A percentile compares a stretch with the other conserved stretches of the same genome.
These are phyloP conservation scores for Penicillium subrubescens DNA, from an alignment of 495 filamentous ascomycete genomes.

Conservation along the genomic window DNA sequence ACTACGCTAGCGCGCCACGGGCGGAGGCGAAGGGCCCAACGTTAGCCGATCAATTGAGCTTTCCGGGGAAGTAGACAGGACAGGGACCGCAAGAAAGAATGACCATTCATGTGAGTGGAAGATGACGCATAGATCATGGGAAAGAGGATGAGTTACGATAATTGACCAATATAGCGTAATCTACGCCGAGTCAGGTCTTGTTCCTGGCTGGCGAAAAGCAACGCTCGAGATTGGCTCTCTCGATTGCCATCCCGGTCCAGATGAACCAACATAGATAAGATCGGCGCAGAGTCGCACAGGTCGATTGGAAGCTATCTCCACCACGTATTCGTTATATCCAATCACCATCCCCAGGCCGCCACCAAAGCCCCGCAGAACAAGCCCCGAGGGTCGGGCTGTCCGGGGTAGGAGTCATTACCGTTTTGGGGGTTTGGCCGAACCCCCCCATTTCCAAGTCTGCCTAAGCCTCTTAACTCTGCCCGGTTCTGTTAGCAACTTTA, in stretches of 20 bases:
- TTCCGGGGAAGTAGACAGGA: conserved; percentile 1
- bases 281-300: conserved; percentile 4
- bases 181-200: neutral
- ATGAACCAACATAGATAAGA: neutral
- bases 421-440: conserved; percentile 7
- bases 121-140: neutral
- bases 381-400: conserved; percentile 1
- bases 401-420: conserved; percentile 7
- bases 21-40: neutral
- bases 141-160: neutral
- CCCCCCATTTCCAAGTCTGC: conserved; percentile 9
- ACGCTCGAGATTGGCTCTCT: neutral
- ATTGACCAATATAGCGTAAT: neutral
- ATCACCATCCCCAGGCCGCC: neutral
- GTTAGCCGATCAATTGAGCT: conserved; percentile 5
- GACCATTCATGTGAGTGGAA: neutral
- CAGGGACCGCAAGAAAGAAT: neutral
- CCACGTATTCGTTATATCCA: neutral
- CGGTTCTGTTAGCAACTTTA: neutral
- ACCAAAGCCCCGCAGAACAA: neutral
- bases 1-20: neutral
- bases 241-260: neutral
- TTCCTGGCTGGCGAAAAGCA: neutral
- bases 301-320: neutral
- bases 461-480: neutral